Evolutionary conservation across 1,284 basidiomycete species (phyloP).

Genomic region (Entoloma clypeatum): DNA sequence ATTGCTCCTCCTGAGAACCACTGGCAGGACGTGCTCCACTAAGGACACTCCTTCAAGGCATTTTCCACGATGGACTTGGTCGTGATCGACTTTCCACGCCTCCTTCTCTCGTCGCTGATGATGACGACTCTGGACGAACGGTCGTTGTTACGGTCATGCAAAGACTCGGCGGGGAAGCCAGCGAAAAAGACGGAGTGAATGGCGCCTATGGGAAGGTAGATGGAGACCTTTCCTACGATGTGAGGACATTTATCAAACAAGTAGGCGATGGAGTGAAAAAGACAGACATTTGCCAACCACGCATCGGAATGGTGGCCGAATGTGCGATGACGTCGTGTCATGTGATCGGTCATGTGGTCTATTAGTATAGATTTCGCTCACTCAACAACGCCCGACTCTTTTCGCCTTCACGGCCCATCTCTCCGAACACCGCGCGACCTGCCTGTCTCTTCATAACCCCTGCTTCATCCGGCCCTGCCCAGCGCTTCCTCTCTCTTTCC

Average conservation of each 20-base stretch:
- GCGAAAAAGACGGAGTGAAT: slow-evolving; percentile 99
- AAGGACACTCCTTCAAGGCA: slow-evolving; percentile 79
- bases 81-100: slow-evolving; percentile 93
- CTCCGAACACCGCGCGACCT: too few relatives aligned
- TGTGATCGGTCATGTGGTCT: too few relatives aligned
- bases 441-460: slow-evolving; percentile 63
- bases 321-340: too few relatives aligned
- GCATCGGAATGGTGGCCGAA: slow-evolving; percentile 73
- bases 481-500: slow-evolving; percentile 63
- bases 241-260: slow-evolving; percentile 91
- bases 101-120: slow-evolving; percentile 92
- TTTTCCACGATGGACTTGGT: slow-evolving; percentile 96
- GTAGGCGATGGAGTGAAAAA: slow-evolving; percentile 96
- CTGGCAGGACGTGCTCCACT: slow-evolving; percentile 91
- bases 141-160: slow-evolving; percentile 91
- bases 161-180: slow-evolving; percentile 95
- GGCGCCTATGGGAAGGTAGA: slow-evolving; percentile 94
- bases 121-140: slow-evolving; percentile 89
- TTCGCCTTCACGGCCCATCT: too few relatives aligned
- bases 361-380: too few relatives aligned
- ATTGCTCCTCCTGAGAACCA: slow-evolving; percentile 86
- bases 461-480: slow-evolving; percentile 41
- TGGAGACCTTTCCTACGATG: slow-evolving; percentile 89
- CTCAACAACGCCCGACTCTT: too few relatives aligned
- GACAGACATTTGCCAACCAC: slow-evolving; percentile 83